Base-by-base conservation (phyloP, 2,329 filamentous ascomycete species). In the Trichoderma simmonsii region DNA sequence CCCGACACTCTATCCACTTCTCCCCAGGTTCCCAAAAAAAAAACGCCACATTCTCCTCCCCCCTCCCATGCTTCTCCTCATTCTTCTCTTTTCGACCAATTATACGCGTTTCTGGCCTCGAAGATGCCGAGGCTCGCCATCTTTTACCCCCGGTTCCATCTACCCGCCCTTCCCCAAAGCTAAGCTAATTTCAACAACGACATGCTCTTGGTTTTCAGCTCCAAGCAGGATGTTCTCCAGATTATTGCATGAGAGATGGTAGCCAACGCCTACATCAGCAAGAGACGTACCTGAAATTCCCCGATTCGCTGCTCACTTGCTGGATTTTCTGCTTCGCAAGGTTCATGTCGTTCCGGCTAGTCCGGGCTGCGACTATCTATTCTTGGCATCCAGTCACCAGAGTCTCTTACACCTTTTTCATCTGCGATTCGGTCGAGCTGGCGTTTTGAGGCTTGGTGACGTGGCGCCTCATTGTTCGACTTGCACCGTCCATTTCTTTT, bases 81-180 rank as follows among this genome's bases (percentile, higher is more conserved):
- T 64, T 59, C 21, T 26, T 34, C 54, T 15, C 28, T 8, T 30
- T 64, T n/a, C 39, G 39, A 43, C 71, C 71, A 72, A 72, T 72
- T 8, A 63, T 6, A 39, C 5, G 24, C 39, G 43, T 21, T 56
- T 72, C 39, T 34, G 57, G 34, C 64, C 32, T n/a, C 39, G 3
- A 57, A 43, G 65, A 70, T 72, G 57, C 71, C 71, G 71, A 72
- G 71, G 64, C 28, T 67, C 65, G 28, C 60, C 54, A 6, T 36
- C 34, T 24, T n/a, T 11, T 3, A n/a, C 15, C 15, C 54, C 54
- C 26, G 15, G 28, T 26, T 18, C 28, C 26, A 18, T n/a, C 54
- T 28, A 14, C n/a, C 48, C 48, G 48, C 48, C 48, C 48, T 51
- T 51, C n/a, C n/a, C 9, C 11, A 54, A 11, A 54, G 48, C 48